phyloP scores from a whole-genome alignment of 1,139 yeast genomes.

The Kurtzmaniella quercitrusa region DNA sequence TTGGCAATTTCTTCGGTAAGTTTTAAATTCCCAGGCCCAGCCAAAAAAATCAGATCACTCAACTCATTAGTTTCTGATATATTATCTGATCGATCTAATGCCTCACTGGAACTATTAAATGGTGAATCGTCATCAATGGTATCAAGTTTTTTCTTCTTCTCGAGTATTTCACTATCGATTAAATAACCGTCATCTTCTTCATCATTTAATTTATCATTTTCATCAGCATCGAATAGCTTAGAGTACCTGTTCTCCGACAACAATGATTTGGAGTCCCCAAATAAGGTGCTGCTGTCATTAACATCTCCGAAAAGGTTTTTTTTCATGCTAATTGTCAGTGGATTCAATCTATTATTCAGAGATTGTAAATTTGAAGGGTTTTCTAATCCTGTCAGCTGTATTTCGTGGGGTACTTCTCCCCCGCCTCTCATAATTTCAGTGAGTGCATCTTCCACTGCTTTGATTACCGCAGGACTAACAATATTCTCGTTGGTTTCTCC shows the following conservation, averaged over 20 bases:
- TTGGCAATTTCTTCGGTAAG: conserved; percentile 62
- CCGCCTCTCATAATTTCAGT: conserved; percentile 50
- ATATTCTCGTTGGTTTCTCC: conserved; percentile 9
- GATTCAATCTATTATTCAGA: background rate
- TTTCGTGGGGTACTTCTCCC: background rate
- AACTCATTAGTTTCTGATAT: conserved; percentile 1
- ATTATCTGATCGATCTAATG: conserved; percentile 3
- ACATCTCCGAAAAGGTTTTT: conserved; percentile 33
- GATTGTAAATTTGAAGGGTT: background rate
- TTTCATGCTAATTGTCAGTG: conserved; percentile 19
- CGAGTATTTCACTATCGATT: conserved; percentile 4
- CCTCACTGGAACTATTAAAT: conserved; percentile 6
- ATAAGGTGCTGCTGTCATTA: conserved; percentile 17
- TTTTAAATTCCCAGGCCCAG: conserved; percentile 68
- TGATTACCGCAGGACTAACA: conserved; percentile 43
- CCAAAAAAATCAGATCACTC: conserved; percentile 33
- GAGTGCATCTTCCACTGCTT: conserved; percentile 70
- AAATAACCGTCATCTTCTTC: conserved; percentile 16
- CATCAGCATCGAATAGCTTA: conserved; percentile 36
- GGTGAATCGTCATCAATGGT: conserved; percentile 7
- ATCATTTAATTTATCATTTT: conserved; percentile 16
- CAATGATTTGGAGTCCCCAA: conserved; percentile 16
- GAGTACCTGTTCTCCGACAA: conserved; percentile 17
- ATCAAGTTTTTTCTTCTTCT: conserved; percentile 5
- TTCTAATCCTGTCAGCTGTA: background rate